Percentiles rank a stretch among this genome's conserved stretches.
Conservation (phyloP, 768 basidiomycete species). For the Pisolithus orientalis region DNA sequence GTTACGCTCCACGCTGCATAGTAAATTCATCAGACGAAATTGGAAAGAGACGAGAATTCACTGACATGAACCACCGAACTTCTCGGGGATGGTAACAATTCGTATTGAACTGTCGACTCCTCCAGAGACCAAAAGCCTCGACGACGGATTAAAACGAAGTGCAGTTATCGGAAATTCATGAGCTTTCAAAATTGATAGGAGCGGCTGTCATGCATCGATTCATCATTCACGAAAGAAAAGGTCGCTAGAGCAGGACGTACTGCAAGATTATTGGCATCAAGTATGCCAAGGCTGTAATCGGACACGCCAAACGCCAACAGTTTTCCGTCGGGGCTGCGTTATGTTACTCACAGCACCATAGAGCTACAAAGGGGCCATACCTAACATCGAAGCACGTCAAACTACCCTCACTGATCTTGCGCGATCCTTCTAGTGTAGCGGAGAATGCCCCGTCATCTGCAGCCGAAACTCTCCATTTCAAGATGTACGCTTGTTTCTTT, state of each 20-base stretch:
- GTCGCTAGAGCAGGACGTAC: slow-evolving; percentile 38
- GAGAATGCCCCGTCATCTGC: slow-evolving; percentile 67
- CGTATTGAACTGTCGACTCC: slow-evolving; percentile 88
- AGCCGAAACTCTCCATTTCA: slow-evolving; percentile 64
- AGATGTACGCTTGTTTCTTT: slow-evolving; percentile 55
- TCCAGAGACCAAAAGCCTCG: slow-evolving; percentile 77
- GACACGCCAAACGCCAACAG: slow-evolving; percentile 83
- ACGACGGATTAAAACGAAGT: slow-evolving; percentile 79
- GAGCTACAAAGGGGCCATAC: slow-evolving; percentile 34
- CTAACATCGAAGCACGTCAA: slow-evolving; percentile 87
- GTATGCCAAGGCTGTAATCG: slow-evolving; percentile 75
- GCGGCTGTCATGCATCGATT: slow-evolving; percentile 48
- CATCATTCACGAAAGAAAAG: not conserved
- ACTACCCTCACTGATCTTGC: slow-evolving; percentile 73
- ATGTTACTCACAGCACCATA: slow-evolving; percentile 2
- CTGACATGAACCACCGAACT: slow-evolving; percentile 48
- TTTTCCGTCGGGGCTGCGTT: slow-evolving; percentile 66
- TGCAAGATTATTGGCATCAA: slow-evolving; percentile 71
- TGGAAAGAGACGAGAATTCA: slow-evolving; percentile 22
- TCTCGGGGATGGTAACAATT: slow-evolving; percentile 65
- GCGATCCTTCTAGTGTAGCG: slow-evolving; percentile 39
- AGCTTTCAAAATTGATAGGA: slow-evolving; percentile 83
- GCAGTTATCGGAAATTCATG: slow-evolving; percentile 94
- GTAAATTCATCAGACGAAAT: slow-evolving; percentile 20
- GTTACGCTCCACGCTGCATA: slow-evolving; percentile 33